phyloP scores from a whole-genome alignment of 768 basidiomycete genomes.

The Coprinopsis sp. region DNA sequence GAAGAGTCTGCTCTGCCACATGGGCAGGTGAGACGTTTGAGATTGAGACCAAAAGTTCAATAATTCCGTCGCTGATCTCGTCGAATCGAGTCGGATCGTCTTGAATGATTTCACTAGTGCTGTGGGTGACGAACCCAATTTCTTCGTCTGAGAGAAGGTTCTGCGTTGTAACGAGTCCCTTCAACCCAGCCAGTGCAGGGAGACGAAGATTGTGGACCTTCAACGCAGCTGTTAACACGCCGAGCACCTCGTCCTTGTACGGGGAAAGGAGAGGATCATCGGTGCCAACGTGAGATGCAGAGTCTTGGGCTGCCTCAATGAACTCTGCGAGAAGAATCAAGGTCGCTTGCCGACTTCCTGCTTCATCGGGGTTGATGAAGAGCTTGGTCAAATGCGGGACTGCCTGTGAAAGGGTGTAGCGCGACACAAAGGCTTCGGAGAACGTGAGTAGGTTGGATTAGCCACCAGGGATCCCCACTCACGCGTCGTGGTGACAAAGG shows the following conservation, averaged over 20 bases:
- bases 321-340: conserved; percentile 65
- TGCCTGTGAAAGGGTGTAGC: conserved; percentile 61
- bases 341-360: conserved; percentile 59
- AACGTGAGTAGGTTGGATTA: not conserved
- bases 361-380: conserved; percentile 70
- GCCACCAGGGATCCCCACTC: conserved; percentile 24
- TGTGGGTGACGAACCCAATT: conserved; percentile 73
- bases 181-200: conserved; percentile 62
- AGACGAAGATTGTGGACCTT: conserved; percentile 45
- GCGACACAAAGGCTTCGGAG: conserved; percentile 58
- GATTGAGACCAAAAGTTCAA: conserved; percentile 62
- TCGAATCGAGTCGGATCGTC: conserved; percentile 45
- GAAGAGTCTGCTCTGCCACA: conserved; percentile 72
- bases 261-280: conserved; percentile 34
- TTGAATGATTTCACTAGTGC: conserved; percentile 64
- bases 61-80: conserved; percentile 53
- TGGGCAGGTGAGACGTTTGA: conserved; percentile 55
- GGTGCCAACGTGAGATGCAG: conserved; percentile 20
- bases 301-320: conserved; percentile 48
- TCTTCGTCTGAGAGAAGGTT: conserved; percentile 67
- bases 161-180: conserved; percentile 60
- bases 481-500: conserved; percentile 78
- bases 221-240: conserved; percentile 55
- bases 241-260: conserved; percentile 76
- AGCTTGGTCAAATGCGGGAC: conserved; percentile 73